Percentiles rank a stretch among this genome's conserved stretches.
Evolutionary conservation across 345 rosid species (phyloP).

Genomic region (Xanthoceras sorbifolium): DNA sequence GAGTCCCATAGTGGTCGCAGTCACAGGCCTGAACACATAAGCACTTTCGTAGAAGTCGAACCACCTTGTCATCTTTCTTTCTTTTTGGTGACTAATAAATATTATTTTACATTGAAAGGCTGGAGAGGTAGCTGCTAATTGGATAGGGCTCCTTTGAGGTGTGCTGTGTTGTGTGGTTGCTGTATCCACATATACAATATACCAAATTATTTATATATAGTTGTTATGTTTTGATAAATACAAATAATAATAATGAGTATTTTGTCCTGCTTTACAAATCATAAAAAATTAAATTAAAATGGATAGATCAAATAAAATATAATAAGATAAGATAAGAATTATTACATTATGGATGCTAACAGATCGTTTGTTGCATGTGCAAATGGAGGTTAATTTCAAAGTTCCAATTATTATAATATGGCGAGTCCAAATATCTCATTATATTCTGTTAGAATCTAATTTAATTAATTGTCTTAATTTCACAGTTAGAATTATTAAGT

Average conservation of each 20-base stretch:
- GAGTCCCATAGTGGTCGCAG: constrained; percentile 51
- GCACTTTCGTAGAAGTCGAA: not conserved
- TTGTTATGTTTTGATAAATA: not conserved
- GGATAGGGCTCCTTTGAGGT: not conserved
- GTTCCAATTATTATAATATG: not conserved
- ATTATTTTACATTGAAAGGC: not conserved
- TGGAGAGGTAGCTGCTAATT: not conserved
- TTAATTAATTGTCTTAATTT: too few relatives aligned
- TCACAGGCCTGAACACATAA: constrained; percentile 14
- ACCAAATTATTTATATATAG: too few relatives aligned
- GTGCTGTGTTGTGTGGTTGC: not conserved
- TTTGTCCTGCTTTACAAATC: too few relatives aligned
- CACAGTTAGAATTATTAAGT: not conserved
- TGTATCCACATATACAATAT: not conserved
- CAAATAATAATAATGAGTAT: too few relatives aligned
- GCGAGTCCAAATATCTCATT: too few relatives aligned
- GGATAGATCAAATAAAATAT: too few relatives aligned
- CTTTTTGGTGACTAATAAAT: constrained; percentile 11
- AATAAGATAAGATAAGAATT: too few relatives aligned
- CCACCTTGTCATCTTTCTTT: not conserved
- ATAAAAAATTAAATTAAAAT: too few relatives aligned
- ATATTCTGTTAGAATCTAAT: too few relatives aligned
- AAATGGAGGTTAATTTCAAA: not conserved
- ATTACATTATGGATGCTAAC: too few relatives aligned
- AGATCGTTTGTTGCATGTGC: not conserved